A percentile compares a stretch with the other conserved stretches of the same genome.
Conservation (phyloP, 495 filamentous ascomycete species). For the Parmelia sp. region DNA sequence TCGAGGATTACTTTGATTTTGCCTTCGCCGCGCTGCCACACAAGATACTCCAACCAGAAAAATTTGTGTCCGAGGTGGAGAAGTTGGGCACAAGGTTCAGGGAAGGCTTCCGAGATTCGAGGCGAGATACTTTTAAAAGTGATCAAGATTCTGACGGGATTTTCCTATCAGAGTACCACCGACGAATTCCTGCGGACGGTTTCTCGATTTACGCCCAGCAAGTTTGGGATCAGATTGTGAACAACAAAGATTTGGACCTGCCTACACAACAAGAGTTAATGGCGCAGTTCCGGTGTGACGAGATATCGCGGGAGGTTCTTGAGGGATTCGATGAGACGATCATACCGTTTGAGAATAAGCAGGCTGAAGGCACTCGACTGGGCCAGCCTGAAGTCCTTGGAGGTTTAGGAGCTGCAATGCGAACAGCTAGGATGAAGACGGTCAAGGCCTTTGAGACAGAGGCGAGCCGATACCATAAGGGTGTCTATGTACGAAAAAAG, state of each 20-base stretch:
- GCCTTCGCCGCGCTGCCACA: slow-evolving; percentile 93
- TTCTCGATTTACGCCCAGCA: slow-evolving; percentile 88
- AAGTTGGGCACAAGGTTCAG: slow-evolving; percentile 77
- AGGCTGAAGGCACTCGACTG: slow-evolving; percentile 60
- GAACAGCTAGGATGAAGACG: slow-evolving; percentile 60
- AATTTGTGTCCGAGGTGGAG: slow-evolving; percentile 73
- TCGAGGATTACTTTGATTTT: slow-evolving; percentile 97
- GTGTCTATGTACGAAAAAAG: slow-evolving; percentile 78
- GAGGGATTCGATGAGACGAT: slow-evolving; percentile 78
- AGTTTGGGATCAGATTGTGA: slow-evolving; percentile 96
- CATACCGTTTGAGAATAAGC: slow-evolving; percentile 75
- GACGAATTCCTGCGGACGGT: slow-evolving; percentile 91
- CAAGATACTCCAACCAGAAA: slow-evolving; percentile 93
- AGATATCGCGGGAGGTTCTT: slow-evolving; percentile 82
- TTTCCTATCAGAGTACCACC: slow-evolving; percentile 90
- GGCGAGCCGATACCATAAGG: slow-evolving; percentile 92
- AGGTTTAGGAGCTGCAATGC: slow-evolving; percentile 71
- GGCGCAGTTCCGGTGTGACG: slow-evolving; percentile 95
- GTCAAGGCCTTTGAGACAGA: slow-evolving; percentile 80
- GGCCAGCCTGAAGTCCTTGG: slow-evolving; percentile 68
- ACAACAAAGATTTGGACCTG: slow-evolving; percentile 95
- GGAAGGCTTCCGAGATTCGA: slow-evolving; percentile 64
- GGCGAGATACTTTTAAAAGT: slow-evolving; percentile 42
- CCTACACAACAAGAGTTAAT: slow-evolving; percentile 95
- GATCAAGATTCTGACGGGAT: slow-evolving; percentile 71